Base-by-base conservation (phyloP, 129 eudicot species). In the Calendula officinalis region DNA sequence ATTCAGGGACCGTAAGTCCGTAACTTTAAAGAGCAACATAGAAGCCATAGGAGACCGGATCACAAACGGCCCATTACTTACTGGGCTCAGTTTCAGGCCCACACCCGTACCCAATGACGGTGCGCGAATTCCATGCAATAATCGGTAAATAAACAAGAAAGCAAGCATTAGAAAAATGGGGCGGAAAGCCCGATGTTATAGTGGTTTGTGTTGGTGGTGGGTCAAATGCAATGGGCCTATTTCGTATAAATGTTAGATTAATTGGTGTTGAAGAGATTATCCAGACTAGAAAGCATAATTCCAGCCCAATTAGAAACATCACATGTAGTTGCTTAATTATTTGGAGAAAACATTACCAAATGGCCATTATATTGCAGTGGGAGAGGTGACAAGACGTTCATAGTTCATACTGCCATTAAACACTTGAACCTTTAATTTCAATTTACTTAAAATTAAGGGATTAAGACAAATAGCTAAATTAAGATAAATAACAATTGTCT, bases 161-260 rank as follows among this genome's bases (percentile, higher is more conserved):
- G 51, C 96, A 92, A 60, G 96, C 98, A 59, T 48, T 88, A 71
- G 95, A 88, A 41, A 92, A 92, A 70, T 92, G 98, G 98, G 98
- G 98, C 57, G 96, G 96, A 47, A 92, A 78, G 60, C 98, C 98
- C 3, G 95, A 88, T 68, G 85, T 92, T 22, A 60, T 92, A 59
- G 89, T 92, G 73, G 98, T 95, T 9, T 92, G 98, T 79, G 89
- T 88, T 47, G 96, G 98, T 43, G 96, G 95, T 7, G 98, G 98
- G 4, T 92, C 98, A 15, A 92, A 92, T 81, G 98, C 96, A 17
- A 88, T 92, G 77, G 96, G 98, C 8, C 84, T 88, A 58, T 92
- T 92, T 62, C 91, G 88, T 45, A 66, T 81, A 64, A 95, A 92
- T 30, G 96, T 92, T 6, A 81, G 96, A 60, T 50, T 92, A 74